Evolutionary conservation across 108 stramenopile genomes (phyloP).

Genomic region (Asterionellopsis glacialis): DNA sequence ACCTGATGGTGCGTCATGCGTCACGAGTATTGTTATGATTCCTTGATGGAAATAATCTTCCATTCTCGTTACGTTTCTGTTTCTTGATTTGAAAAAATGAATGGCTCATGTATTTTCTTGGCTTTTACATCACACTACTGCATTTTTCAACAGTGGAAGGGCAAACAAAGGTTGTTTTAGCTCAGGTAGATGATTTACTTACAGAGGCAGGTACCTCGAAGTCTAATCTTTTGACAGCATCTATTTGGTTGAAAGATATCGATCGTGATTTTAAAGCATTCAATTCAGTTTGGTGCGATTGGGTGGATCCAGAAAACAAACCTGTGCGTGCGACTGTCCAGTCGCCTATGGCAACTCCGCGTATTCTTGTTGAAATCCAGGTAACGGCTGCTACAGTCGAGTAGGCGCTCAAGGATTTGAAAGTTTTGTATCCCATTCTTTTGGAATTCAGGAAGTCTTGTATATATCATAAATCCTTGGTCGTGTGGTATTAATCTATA

Average conservation of each 20-base stretch:
- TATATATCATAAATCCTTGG: too few relatives aligned
- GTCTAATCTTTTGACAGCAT: conserved; percentile 49
- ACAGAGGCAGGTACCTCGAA: conserved; percentile 57
- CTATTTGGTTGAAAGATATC: conserved; percentile 69
- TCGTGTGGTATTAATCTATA: too few relatives aligned
- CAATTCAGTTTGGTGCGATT: conserved; percentile 65
- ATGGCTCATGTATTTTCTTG: background rate
- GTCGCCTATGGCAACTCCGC: conserved; percentile 47
- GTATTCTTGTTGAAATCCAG: conserved; percentile 64
- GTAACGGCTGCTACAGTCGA: conserved; percentile 42
- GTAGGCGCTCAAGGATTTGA: too few relatives aligned
- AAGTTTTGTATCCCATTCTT: too few relatives aligned
- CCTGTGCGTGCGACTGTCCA: conserved; percentile 60
- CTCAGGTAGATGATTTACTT: conserved; percentile 50
- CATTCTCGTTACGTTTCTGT: background rate
- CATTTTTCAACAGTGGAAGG: conserved; percentile 8
- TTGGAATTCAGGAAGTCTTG: too few relatives aligned
- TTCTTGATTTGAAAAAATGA: background rate
- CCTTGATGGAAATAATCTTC: background rate
- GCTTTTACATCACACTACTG: background rate
- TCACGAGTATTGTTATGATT: background rate
- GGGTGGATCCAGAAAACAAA: conserved; percentile 66
- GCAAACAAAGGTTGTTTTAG: conserved; percentile 49
- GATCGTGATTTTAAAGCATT: conserved; percentile 47
- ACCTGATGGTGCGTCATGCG: background rate